phyloP scores from a whole-genome alignment of 2,329 filamentous ascomycete genomes.

The Talaromyces piceae region DNA sequence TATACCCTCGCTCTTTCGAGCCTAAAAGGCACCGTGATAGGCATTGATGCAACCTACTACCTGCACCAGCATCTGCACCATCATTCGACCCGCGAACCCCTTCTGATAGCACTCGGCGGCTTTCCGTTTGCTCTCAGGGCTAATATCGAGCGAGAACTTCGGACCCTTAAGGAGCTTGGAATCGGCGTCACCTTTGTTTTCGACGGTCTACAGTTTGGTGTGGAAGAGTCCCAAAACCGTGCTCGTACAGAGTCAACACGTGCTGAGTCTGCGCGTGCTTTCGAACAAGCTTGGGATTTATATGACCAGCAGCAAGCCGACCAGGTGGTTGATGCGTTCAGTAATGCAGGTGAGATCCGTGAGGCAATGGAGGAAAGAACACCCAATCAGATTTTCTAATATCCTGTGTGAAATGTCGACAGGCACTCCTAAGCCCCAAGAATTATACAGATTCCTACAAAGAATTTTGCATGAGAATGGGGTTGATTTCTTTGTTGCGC shows the following conservation, averaged over 20 bases:
- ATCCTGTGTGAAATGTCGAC: slow-evolving; percentile 1
- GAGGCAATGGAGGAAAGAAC: not conserved
- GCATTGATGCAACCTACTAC: slow-evolving; percentile 85
- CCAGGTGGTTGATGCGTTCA: slow-evolving; percentile 79
- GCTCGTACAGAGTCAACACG: slow-evolving; percentile 57
- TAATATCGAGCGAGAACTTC: slow-evolving; percentile 69
- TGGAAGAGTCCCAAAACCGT: slow-evolving; percentile 58
- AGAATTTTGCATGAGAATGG: slow-evolving; percentile 60
- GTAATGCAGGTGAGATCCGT: slow-evolving; percentile 60
- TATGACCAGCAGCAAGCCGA: slow-evolving; percentile 76
- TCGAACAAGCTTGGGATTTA: slow-evolving; percentile 74
- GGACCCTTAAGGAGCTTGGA: slow-evolving; percentile 59
- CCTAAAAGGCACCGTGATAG: slow-evolving; percentile 67
- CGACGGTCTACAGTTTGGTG: slow-evolving; percentile 73
- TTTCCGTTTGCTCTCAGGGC: slow-evolving; percentile 69
- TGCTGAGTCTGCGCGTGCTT: slow-evolving; percentile 57
- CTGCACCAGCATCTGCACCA: slow-evolving; percentile 69
- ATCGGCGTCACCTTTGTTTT: slow-evolving; percentile 87
- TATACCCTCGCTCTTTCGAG: slow-evolving; percentile 58
- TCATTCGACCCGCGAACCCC: slow-evolving; percentile 68
- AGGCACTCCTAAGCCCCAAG: slow-evolving; percentile 65
- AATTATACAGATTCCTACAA: slow-evolving; percentile 71
- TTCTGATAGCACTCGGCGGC: slow-evolving; percentile 83
- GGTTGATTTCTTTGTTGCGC: slow-evolving; percentile 72
- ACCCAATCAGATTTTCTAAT: not conserved